Evolutionary conservation across 179 eudicot species (phyloP), one percentile per base, ranked within the genome.

Genomic region (Patellifolia procumbens): DNA sequence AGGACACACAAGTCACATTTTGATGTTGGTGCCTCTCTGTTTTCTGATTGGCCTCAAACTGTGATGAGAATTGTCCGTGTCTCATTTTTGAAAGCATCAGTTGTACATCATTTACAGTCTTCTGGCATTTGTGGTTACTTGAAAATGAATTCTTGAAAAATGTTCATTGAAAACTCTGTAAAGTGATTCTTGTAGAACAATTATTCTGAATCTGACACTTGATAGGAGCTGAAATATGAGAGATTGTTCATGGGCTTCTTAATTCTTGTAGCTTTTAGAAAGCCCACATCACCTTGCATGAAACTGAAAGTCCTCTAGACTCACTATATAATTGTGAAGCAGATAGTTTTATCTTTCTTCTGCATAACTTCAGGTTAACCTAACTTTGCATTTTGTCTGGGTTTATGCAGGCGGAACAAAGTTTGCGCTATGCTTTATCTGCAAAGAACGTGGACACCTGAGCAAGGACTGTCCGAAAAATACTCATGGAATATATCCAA

Each of bases 401-500:
- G 51, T 24, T 68, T 39, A 59, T 78, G 81, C 88, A 94, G 99
- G 98, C 53, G 99, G 99, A 72, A 90, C 97, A 73, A 95, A 85
- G 81, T 95, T 86, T 86, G 99, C 99, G 9, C 83, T 80, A 80
- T 95, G 99, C 87, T 95, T 91, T 87, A 93, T 95, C 70, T 95
- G 99, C 87, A 90, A 93, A 39, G 90, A 90, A 76, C 91, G 81
- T 32, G 99, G 99, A 46, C 99, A 95, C 79, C 85, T 95, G 87
- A 95, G 98, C 82, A 95, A 89, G 83, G 76, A 91, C 72, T 95
- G 99, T 81, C 99, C 99, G 35, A 83, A 93, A 82, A 95, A 87
- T 84, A 85, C 91, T 42, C 98, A 91, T 75, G 99, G 99, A 42
- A 93, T 95, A 62, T 95, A 95, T 81, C 98, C 98, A 24, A 93